Base-by-base conservation (phyloP, 805 yeast species). In the Blastobotrys parvus region DNA sequence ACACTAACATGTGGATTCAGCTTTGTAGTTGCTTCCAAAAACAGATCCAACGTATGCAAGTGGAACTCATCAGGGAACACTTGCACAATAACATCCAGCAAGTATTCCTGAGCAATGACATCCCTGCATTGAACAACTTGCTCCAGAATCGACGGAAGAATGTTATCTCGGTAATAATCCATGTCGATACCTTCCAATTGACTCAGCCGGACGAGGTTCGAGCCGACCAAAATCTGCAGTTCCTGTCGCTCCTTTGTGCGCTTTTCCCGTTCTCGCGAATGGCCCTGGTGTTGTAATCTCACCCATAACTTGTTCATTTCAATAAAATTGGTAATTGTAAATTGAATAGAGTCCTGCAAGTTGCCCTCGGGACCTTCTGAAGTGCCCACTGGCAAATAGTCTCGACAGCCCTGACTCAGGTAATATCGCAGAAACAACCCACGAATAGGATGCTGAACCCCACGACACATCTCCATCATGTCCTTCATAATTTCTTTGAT, bases 231-330 rank as follows among this genome's bases (percentile, higher is more conserved):
- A 44, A 89, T 87, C 64, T 86, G 89, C 49, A 92, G 71, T 62
- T 92, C 97, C 55, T 80, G 79, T 18, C 98, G 72, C 63, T 92
- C 97, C 46, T 70, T 72, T 18, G 72, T 74, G 44, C 97, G 72
- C 59, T 82, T 76, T 31, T 71, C 77, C 32, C 85, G 73, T 54
- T 90, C 96, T 34, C 83, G 74, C 3, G 90, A 76, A 48, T 87
- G 95, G 1, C 97, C 97, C 62, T 88, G 95, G 60, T 89, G 95
- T 64, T 90, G 97, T 51, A 89, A 68, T 41, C 98, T 74, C 3
- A 92, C 97, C 98, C 98, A 92, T 38, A 92, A 70, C 62, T 92
- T 92, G 67, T 92, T 92, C 98, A 92, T 92, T 61, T 92, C 98
- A 45, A 90, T 79, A 60, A 92, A 92, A 60, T 92, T 92, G 16